These are phyloP conservation scores for Myxozyma udenii DNA, from an alignment of 805 yeast genomes.

Conservation along the genomic window DNA sequence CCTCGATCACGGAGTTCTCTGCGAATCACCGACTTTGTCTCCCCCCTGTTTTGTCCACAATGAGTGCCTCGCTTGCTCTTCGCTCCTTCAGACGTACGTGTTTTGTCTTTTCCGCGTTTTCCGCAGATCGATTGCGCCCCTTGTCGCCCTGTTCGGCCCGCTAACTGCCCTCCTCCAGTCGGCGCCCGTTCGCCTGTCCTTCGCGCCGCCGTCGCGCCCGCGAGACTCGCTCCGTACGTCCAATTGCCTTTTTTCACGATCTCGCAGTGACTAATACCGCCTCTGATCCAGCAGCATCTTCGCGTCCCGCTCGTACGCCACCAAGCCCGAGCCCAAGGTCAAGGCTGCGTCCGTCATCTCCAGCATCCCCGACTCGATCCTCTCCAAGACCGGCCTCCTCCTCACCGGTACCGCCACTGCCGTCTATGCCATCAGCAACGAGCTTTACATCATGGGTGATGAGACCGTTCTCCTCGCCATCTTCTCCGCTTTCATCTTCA, in stretches of 20 bases:
- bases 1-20: neutral
- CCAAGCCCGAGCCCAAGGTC: conserved; percentile 70
- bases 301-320: conserved; percentile 33
- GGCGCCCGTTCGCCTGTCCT: conserved; percentile 8
- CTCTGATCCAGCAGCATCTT: neutral
- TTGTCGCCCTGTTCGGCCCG: neutral
- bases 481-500: conserved; percentile 70
- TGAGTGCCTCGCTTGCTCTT: conserved; percentile 24
- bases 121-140: neutral
- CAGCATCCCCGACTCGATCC: conserved; percentile 79
- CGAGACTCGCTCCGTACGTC: conserved; percentile 28
- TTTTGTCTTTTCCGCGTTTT: neutral
- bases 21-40: neutral
- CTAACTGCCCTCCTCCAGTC: neutral
- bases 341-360: conserved; percentile 87
- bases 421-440: conserved; percentile 89
- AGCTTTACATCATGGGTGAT: conserved; percentile 87
- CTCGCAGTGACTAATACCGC: neutral
- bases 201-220: conserved; percentile 6
- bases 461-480: conserved; percentile 83
- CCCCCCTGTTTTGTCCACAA: conserved; percentile 5
- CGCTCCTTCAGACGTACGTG: conserved; percentile 26
- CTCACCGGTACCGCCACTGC: conserved; percentile 96
- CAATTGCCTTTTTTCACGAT: neutral
- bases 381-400: conserved; percentile 90